phyloP scores from a whole-genome alignment of 2,329 filamentous ascomycete species.

The Xylariaceae sp. region DNA sequence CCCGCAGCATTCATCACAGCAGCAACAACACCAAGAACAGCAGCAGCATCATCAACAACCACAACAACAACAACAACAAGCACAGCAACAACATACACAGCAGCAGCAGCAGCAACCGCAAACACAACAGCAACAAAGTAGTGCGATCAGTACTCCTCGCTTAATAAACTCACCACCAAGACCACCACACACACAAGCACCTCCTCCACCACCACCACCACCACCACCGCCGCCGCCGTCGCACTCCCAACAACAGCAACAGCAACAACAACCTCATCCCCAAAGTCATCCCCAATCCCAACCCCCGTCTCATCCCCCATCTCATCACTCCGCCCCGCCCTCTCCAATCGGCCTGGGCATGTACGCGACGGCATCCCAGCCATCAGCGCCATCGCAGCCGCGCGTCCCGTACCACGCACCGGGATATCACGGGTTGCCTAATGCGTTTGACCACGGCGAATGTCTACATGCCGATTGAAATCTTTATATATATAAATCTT shows the following conservation, averaged over 20 bases:
- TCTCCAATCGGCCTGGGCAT: constrained; percentile 28
- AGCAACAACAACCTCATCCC: too few relatives aligned
- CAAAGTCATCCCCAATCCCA: too few relatives aligned
- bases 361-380: constrained; percentile 27
- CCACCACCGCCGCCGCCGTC: constrained; percentile 2
- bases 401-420: constrained; percentile 27
- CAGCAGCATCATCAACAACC: too few relatives aligned
- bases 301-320: too few relatives aligned
- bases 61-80: too few relatives aligned
- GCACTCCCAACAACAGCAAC: constrained; percentile 7
- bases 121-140: background rate
- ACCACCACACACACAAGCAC: constrained; percentile 8
- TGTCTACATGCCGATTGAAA: constrained; percentile 7
- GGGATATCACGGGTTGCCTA: constrained; percentile 24
- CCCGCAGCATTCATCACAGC: too few relatives aligned
- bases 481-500: background rate
- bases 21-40: too few relatives aligned
- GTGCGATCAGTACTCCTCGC: constrained; percentile 18
- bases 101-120: too few relatives aligned
- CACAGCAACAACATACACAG: too few relatives aligned
- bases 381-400: constrained; percentile 25
- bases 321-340: too few relatives aligned
- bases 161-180: constrained; percentile 27
- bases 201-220: constrained; percentile 22
- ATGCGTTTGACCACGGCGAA: constrained; percentile 26